Evolutionary conservation across 2,329 filamentous ascomycete species (phyloP).

Genomic region (Hortaea werneckii): DNA sequence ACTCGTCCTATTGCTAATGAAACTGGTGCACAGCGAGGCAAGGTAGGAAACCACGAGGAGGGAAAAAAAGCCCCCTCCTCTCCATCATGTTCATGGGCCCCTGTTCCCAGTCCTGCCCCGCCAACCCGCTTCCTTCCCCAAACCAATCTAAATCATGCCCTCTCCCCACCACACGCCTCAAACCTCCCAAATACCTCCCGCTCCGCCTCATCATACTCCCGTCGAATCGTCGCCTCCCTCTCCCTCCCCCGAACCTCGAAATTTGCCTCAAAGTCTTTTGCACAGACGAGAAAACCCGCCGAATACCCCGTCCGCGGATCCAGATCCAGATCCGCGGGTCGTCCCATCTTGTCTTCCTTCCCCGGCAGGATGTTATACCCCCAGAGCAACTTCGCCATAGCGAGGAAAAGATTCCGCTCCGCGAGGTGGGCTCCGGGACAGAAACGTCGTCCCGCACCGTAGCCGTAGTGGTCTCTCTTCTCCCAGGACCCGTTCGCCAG

Average conservation of each 20-base stretch:
- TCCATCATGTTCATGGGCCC: too few relatives aligned
- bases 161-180: slow-evolving; percentile 2
- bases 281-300: slow-evolving; percentile 19
- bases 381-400: slow-evolving; percentile 37
- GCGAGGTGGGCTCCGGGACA: slow-evolving; percentile 43
- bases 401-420: slow-evolving; percentile 38
- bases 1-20: too few relatives aligned
- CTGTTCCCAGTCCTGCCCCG: too few relatives aligned
- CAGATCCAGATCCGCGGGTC: slow-evolving; percentile 4
- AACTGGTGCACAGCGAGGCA: too few relatives aligned
- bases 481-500: slow-evolving; percentile 27
- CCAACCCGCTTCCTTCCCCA: too few relatives aligned
- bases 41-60: too few relatives aligned
- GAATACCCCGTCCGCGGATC: slow-evolving; percentile 16
- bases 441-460: slow-evolving; percentile 39
- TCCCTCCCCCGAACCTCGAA: slow-evolving; percentile 10
- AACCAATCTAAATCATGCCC: neutral
- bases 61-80: too few relatives aligned
- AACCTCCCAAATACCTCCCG: slow-evolving; percentile 11
- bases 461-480: slow-evolving; percentile 36
- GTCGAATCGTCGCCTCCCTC: slow-evolving; percentile 12
- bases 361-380: slow-evolving; percentile 30
- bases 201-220: slow-evolving; percentile 13
- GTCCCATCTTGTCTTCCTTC: neutral
- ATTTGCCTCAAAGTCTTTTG: slow-evolving; percentile 13